phyloP scores from a whole-genome alignment of 2,329 filamentous ascomycete species.

The Sporothrix humicola region DNA sequence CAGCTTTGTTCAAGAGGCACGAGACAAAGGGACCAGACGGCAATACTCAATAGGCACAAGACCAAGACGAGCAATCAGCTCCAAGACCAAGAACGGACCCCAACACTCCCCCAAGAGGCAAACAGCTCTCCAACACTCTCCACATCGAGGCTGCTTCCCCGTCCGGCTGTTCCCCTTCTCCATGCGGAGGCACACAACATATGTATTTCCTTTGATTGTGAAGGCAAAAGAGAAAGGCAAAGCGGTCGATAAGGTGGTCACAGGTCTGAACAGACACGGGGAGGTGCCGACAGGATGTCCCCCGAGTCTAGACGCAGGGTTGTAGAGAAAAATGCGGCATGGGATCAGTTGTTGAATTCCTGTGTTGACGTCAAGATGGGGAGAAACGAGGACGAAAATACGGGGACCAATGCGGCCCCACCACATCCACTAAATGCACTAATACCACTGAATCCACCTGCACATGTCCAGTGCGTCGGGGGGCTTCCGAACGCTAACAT shows the following conservation, averaged over 20 bases:
- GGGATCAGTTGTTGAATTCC: not conserved
- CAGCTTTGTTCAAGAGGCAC: not conserved
- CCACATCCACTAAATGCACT: not conserved
- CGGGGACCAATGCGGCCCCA: not conserved
- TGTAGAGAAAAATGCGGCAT: not conserved
- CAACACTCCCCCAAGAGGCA: not conserved
- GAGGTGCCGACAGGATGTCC: conserved; percentile 13
- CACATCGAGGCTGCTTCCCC: not conserved
- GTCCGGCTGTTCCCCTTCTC: conserved; percentile 15
- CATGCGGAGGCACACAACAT: not conserved
- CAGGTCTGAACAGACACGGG: not conserved
- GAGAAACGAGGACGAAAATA: not conserved
- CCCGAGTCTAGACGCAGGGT: not conserved
- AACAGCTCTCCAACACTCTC: conserved; percentile 13
- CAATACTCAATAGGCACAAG: not conserved
- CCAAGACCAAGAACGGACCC: not conserved
- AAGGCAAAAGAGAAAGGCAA: not conserved
- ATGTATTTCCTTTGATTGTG: too few species aligned
- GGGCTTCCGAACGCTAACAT: conserved; percentile 2
- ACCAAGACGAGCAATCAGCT: too few species aligned
- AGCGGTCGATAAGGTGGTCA: not conserved
- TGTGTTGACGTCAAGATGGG: not conserved
- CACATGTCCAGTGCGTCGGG: not conserved
- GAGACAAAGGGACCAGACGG: not conserved
- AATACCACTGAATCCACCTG: not conserved